Evolutionary conservation across 768 basidiomycete genomes (phyloP).

Genomic region (Mycena epipterygia): DNA sequence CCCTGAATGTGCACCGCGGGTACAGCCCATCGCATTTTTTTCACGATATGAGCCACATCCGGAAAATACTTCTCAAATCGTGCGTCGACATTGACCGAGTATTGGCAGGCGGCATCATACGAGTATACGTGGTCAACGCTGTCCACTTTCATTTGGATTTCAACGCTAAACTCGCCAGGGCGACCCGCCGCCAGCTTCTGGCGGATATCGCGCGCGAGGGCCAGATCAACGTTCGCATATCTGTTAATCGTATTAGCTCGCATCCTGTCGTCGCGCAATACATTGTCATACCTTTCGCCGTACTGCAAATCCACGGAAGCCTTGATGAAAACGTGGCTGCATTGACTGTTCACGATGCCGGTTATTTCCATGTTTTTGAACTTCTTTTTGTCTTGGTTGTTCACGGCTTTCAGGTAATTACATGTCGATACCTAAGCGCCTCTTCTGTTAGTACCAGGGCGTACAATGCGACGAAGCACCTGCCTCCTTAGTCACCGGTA

Average conservation of each 20-base stretch:
- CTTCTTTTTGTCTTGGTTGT: constrained; percentile 43
- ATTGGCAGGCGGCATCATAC: constrained; percentile 37
- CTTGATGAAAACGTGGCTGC: constrained; percentile 38
- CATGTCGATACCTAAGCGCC: constrained; percentile 38
- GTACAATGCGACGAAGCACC: neutral
- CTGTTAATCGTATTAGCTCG: neutral
- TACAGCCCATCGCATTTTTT: constrained; percentile 20
- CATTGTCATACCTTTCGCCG: constrained; percentile 25
- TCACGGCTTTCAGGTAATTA: constrained; percentile 40
- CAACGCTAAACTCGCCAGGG: neutral
- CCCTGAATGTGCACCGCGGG: constrained; percentile 39
- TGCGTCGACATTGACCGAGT: constrained; percentile 18
- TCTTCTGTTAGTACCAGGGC: neutral
- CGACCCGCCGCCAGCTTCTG: neutral
- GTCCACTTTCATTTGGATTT: neutral
- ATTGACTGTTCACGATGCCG: constrained; percentile 43
- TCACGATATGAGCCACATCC: constrained; percentile 9
- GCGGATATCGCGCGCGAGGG: constrained; percentile 25
- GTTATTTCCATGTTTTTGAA: constrained; percentile 45
- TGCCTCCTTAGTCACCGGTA: neutral
- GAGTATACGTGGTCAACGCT: neutral
- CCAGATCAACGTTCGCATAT: constrained; percentile 28
- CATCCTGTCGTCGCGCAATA: neutral
- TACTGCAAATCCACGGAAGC: constrained; percentile 32
- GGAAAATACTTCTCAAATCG: constrained; percentile 11